phyloP scores from a whole-genome alignment of 2,329 filamentous ascomycete genomes.

The Arthroderma sp. region DNA sequence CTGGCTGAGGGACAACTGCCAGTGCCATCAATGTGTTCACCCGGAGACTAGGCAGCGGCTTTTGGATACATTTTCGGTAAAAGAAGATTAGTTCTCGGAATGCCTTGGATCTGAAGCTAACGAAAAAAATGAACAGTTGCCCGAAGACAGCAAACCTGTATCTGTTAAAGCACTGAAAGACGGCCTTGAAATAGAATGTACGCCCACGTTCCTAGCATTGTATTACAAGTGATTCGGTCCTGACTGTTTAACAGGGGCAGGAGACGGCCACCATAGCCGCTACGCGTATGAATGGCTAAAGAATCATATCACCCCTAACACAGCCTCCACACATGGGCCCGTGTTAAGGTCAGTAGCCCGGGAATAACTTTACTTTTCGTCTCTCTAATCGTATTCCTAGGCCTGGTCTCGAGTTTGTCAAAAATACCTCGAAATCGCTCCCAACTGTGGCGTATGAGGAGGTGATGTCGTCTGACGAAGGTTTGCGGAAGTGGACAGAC shows the following conservation, averaged over 20 bases:
- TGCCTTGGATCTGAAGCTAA: not conserved
- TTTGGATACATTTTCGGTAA: constrained; percentile 50
- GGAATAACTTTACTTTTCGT: not conserved
- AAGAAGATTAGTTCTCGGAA: not conserved
- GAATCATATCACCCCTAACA: constrained; percentile 25
- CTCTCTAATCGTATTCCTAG: constrained; percentile 6
- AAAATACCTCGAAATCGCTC: constrained; percentile 31
- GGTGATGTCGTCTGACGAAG: constrained; percentile 47
- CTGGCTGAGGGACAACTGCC: constrained; percentile 53
- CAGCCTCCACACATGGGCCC: not conserved
- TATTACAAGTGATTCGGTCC: not conserved
- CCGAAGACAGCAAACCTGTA: constrained; percentile 24
- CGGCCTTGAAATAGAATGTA: constrained; percentile 43
- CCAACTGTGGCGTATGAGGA: constrained; percentile 50
- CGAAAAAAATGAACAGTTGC: not conserved
- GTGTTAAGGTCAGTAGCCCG: constrained; percentile 4
- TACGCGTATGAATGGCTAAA: constrained; percentile 55
- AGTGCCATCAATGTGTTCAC: constrained; percentile 55
- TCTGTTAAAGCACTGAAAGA: constrained; percentile 24
- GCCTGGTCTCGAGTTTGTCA: constrained; percentile 9
- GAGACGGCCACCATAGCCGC: constrained; percentile 54
- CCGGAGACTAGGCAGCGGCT: constrained; percentile 57
- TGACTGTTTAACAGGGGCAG: constrained; percentile 42
- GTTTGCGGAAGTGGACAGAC: constrained; percentile 50
- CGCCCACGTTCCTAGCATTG: constrained; percentile 11